Base-by-base conservation (phyloP, 23 red algal genomes). In the Gracilaria caudata region DNA sequence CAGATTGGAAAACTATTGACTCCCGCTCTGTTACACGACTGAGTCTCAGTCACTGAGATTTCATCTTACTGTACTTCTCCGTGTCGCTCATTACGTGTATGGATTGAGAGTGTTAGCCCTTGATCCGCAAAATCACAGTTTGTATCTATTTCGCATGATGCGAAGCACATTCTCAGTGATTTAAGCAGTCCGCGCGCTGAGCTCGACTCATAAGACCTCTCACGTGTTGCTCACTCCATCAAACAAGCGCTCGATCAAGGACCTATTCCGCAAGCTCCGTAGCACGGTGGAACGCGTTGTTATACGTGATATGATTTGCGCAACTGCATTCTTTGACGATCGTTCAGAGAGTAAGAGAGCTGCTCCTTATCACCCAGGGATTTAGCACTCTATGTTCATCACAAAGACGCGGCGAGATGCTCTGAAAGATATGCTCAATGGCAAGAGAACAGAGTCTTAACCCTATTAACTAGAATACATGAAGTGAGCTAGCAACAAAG, bases 401-500 rank as follows among this genome's bases (percentile, higher is more conserved):
- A 17, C 49, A 17, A 13, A 17, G 14, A 53, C 13, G 49, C 13
- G 14, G 49, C 1, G 49, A 45, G 43, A 45, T 45, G 49, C 13
- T 16, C 49, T 53, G 14, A 29, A 30, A 61, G 23, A 12, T 17
- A 66, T 8, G 36, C 61, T 19, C 29, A 0, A 19, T 66, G 35
- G 61, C 32, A 30, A 66, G 61, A 66, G 21, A 53, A 36, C 29
- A 37, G 17, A 35, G 32, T 37, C 6, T 5, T 5, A 35, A 66
- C 30, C 21, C 19, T 75, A 46, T n/a, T 29, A 49, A 75, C 70
- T 24, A 28, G 70, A 75, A 21, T 47, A 49, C 37, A 75, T 47
- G 43, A 39, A 75, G 70, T 75, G 70, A 5, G 37, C 28, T 14
- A 91, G 47, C 25, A 91, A 11, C 19, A 60, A 82, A 0, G 87